These are phyloP conservation scores for Arctium minus DNA, from an alignment of 129 eudicot genomes.

Conservation along the genomic window DNA sequence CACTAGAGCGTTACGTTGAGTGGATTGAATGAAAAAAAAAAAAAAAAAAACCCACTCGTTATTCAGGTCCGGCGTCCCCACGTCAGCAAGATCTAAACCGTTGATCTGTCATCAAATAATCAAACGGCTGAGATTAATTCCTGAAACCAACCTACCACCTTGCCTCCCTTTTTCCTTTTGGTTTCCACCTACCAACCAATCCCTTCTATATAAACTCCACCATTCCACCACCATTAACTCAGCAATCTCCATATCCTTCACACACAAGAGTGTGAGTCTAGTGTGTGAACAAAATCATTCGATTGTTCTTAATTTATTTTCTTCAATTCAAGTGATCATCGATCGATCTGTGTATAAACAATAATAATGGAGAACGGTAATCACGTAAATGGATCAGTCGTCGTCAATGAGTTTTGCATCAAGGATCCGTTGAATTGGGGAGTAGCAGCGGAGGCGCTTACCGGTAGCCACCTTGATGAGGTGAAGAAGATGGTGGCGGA, in stretches of 20 bases:
- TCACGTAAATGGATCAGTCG: constrained; percentile 1
- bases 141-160: constrained; percentile 38
- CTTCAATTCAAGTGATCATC: background rate
- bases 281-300: constrained; percentile 17
- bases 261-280: constrained; percentile 34
- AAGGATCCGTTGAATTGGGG: constrained; percentile 71
- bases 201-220: constrained; percentile 16
- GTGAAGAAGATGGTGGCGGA: constrained; percentile 73
- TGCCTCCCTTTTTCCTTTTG: background rate
- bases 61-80: constrained; percentile 15
- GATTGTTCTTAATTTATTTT: background rate
- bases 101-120: background rate
- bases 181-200: constrained; percentile 34
- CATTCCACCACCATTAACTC: constrained; percentile 8
- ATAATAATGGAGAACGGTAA: constrained; percentile 26
- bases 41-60: constrained; percentile 19
- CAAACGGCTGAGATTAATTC: constrained; percentile 7
- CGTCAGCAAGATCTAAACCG: constrained; percentile 20
- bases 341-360: background rate
- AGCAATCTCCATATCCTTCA: constrained; percentile 28
- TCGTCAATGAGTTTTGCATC: constrained; percentile 37
- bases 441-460: constrained; percentile 50
- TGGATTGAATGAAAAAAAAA: constrained; percentile 29
- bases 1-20: constrained; percentile 23
- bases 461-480: constrained; percentile 67